Base-by-base conservation (phyloP, 164 flowering plant species). In the Tetracentron sinense region DNA sequence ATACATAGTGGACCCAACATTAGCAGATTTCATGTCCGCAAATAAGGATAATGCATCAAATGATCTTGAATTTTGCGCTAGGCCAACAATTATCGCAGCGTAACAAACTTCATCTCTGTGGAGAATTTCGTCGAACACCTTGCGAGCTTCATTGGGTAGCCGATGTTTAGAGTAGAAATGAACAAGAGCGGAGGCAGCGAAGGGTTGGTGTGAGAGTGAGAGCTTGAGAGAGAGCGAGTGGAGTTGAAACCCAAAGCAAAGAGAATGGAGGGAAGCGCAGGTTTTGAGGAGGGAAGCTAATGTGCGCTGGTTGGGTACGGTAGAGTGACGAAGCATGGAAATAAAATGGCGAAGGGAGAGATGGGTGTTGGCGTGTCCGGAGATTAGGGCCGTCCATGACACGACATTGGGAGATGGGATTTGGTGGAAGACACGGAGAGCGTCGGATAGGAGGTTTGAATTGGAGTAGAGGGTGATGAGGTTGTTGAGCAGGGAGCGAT, bases 381-480 rank as follows among this genome's bases (percentile, higher is more conserved):
- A 79, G 72, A 87, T 81, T 54, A 85, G 77, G 53, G 90, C 63
- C 2, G 96, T 82, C 92, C 92, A 89, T 61, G 96, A 79, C 58
- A 82, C 92, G 42, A 82, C 73, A 72, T 79, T 78, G 44, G 90
- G 96, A 1, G 67, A 70, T 3, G 81, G 76, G 75, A 86, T 78
- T 44, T 74, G 77, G 60, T 54, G 48, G 78, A 85, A 81, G 67
- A 81, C 58, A 15, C 63, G 75, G 46, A 58, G 51, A 26, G 86
- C 63, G 63, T 74, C 55, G 51, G 79, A 52, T 10, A 52, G 58
- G 56, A 69, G 74, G 54, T 74, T 52, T 52, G 81, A 70, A 54
- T 71, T 79, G 56, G 90, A 76, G 80, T 86, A 86, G 73, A 56
- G 77, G 14, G 85, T 74, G 68, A 82, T 82, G 66, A 82, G 80